Evolutionary conservation across 2,329 filamentous ascomycete genomes (phyloP), one percentile per base, ranked within the genome.

Genomic region (Arthrobotrys iridis): DNA sequence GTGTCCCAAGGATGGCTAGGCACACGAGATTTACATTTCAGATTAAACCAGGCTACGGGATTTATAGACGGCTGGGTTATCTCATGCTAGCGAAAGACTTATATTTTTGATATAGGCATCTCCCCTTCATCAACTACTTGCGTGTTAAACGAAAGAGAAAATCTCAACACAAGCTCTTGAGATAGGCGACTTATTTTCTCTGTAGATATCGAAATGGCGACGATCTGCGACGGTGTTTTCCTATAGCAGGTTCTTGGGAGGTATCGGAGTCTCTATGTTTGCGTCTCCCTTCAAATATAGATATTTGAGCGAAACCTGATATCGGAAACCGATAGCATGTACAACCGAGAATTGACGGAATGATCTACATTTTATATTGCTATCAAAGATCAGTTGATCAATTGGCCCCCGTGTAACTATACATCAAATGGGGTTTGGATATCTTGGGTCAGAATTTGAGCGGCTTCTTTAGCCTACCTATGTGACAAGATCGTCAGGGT

Each of bases 291-390:
- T 8, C 46, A 52, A 30, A 33, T 50, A 13, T 18, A 20, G 6
- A 45, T 5, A 22, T 22, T 4, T 45, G 30, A 28, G 46, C 46
- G 3, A 28, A 37, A 55, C n/a, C 13, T n/a, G 2, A 30, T 24
- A 43, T 59, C 22, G 11, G 11, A 30, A 59, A 30, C n/a, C 24
- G 15, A 8, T 24, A 55, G 46, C 18, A 46, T 66, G 46, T 55
- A 30, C 46, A 65, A 35, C 33, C 62, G 62, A 65, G 28, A 33
- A 40, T 13, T 20, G 28, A 33, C 40, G 48, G n/a, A 20, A 30
- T 13, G 62, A 65, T 65, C 62, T 57, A 24, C 62, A 30, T 43
- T n/a, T 55, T 55, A 55, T 37, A 37, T 8, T 37, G 50, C 15
- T n/a, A 6, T 33, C 20, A 18, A 7, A 13, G 2, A 26, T 18